Conservation (phyloP, 805 yeast genomes). For the Ogataea minuta region DNA sequence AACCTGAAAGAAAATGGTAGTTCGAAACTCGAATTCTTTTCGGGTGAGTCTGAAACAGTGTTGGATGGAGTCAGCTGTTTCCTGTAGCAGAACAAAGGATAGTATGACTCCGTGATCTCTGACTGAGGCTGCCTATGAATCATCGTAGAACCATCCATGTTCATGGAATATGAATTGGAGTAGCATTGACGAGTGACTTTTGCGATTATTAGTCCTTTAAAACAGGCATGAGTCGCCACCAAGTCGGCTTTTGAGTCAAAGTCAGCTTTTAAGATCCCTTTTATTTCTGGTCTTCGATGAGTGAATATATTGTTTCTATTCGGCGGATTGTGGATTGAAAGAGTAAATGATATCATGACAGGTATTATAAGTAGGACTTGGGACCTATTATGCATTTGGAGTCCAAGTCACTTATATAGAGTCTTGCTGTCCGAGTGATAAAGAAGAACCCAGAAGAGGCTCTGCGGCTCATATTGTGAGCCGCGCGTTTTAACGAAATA, state of each 20-base stretch:
- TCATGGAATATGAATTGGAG: constrained; percentile 9
- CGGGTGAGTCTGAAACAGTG: constrained; percentile 1
- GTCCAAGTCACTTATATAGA: not conserved
- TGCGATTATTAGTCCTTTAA: constrained; percentile 13
- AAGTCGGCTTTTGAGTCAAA: constrained; percentile 9
- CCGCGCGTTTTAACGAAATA: constrained; percentile 9
- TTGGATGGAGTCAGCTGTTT: not conserved
- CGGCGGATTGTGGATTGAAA: constrained; percentile 10
- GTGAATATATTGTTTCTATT: constrained; percentile 11
- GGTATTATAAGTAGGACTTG: not conserved
- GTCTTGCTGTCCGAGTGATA: constrained; percentile 2
- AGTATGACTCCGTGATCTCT: constrained; percentile 7
- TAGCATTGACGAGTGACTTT: constrained; percentile 9
- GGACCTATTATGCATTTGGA: not conserved
- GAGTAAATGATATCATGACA: constrained; percentile 12
- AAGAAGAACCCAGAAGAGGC: constrained; percentile 1
- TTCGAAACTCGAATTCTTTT: constrained; percentile 3
- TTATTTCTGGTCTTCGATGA: constrained; percentile 13
- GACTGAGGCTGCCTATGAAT: constrained; percentile 6
- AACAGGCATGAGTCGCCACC: constrained; percentile 11
- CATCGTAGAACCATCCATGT: constrained; percentile 16
- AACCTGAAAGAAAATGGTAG: constrained; percentile 15
- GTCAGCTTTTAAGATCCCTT: constrained; percentile 13
- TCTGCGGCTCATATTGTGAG: constrained; percentile 5
- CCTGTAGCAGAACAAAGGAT: constrained; percentile 13